Percentiles rank a stretch among this genome's conserved stretches.
phyloP scores from a whole-genome alignment of 495 filamentous ascomycete species.

The Aspergillus haitiensis region DNA sequence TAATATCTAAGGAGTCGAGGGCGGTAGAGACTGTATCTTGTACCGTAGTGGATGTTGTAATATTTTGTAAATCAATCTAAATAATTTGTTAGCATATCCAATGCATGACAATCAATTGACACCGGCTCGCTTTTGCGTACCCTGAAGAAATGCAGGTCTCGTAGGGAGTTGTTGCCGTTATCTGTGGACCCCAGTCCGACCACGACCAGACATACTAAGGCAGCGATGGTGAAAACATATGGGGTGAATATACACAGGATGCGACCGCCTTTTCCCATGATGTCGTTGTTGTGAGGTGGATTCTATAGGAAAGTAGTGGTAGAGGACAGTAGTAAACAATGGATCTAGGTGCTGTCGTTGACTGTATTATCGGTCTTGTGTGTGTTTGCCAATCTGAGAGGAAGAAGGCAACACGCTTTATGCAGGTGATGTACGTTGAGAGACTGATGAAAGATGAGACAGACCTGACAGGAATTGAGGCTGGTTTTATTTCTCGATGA shows the following conservation, averaged over 20 bases:
- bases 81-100: conserved; percentile 17
- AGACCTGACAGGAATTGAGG: neutral
- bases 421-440: neutral
- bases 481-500: conserved; percentile 4
- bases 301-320: neutral
- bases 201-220: conserved; percentile 69
- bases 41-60: conserved; percentile 32
- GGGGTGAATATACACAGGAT: conserved; percentile 80
- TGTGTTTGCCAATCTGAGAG: neutral
- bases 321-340: neutral
- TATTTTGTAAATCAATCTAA: conserved; percentile 43
- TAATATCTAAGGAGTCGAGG: conserved; percentile 32
- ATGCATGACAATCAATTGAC: neutral
- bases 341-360: neutral
- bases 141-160: conserved; percentile 69
- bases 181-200: conserved; percentile 72
- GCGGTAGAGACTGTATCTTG: conserved; percentile 28
- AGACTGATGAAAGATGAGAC: neutral
- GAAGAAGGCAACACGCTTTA: neutral
- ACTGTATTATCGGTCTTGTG: neutral
- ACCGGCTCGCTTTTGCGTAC: conserved; percentile 41
- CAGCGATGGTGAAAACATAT: conserved; percentile 70
- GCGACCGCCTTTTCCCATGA: conserved; percentile 72
- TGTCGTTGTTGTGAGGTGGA: conserved; percentile 28
- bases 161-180: conserved; percentile 51